Conservation (phyloP, 257 asterid species). For the Coffea eugenioides region DNA sequence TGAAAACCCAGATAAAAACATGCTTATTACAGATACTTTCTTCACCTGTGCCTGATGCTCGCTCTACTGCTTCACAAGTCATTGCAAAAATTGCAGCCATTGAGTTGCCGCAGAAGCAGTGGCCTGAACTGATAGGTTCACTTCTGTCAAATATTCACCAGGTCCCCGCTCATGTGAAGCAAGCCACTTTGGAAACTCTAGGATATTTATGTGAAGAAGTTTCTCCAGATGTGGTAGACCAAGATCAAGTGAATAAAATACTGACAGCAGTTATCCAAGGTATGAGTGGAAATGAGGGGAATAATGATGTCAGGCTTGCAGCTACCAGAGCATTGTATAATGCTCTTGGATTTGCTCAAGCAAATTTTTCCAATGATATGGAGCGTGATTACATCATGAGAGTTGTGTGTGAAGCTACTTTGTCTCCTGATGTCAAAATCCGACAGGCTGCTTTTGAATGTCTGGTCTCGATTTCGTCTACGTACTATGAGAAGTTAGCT, state of each 20-base stretch:
- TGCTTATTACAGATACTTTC: conserved; percentile 74
- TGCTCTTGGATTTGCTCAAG: conserved; percentile 83
- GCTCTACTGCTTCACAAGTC: conserved; percentile 84
- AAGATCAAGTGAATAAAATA: conserved; percentile 80
- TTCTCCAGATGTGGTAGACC: conserved; percentile 69
- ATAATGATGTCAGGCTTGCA: conserved; percentile 67
- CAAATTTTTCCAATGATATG: conserved; percentile 76
- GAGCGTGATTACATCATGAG: conserved; percentile 84
- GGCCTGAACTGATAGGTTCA: conserved; percentile 83
- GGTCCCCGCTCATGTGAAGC: conserved; percentile 73
- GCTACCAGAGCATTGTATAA: conserved; percentile 75
- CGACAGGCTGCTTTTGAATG: conserved; percentile 87
- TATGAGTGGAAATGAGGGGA: conserved; percentile 71
- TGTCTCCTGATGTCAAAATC: conserved; percentile 71
- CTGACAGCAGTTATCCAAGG: conserved; percentile 87
- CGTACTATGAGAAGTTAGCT: conserved; percentile 70
- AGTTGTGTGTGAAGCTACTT: conserved; percentile 82
- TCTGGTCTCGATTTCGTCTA: conserved; percentile 71
- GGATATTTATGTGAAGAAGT: conserved; percentile 89
- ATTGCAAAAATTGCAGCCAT: conserved; percentile 82
- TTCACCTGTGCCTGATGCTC: conserved; percentile 58
- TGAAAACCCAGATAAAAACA: conserved; percentile 67
- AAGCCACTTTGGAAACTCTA: conserved; percentile 74
- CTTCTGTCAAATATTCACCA: conserved; percentile 72
- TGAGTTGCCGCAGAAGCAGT: conserved; percentile 79